A percentile compares a stretch with the other conserved stretches of the same genome.
phyloP scores from a whole-genome alignment of 2,329 filamentous ascomycete genomes.

The Orbilia brochopaga region DNA sequence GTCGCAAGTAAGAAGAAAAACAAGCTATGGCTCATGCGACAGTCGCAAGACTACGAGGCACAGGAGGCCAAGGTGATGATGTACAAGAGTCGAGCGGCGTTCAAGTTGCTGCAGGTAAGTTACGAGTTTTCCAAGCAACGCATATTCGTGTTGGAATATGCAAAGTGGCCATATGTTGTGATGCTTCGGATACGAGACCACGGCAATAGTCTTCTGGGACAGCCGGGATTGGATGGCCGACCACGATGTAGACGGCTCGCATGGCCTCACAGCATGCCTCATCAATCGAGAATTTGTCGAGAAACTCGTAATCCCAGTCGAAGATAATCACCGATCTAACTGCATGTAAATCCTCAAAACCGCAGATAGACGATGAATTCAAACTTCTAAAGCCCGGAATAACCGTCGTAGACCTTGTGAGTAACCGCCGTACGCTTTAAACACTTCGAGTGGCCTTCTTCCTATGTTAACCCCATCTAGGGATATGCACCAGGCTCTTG shows the following conservation, averaged over 20 bases:
- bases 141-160: slow-evolving; percentile 22
- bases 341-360: not conserved
- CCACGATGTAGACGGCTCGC: not conserved
- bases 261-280: too few relatives aligned
- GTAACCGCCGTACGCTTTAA: slow-evolving; percentile 54
- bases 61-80: slow-evolving; percentile 77
- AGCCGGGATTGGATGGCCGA: too few relatives aligned
- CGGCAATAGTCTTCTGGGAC: too few relatives aligned
- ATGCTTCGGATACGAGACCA: not conserved
- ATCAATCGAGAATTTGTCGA: too few relatives aligned
- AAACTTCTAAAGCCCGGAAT: slow-evolving; percentile 78
- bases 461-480: slow-evolving; percentile 53
- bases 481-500: slow-evolving; percentile 79
- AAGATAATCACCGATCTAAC: slow-evolving; percentile 7
- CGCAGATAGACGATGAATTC: slow-evolving; percentile 74
- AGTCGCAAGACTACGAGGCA: slow-evolving; percentile 73
- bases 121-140: slow-evolving; percentile 6
- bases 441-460: slow-evolving; percentile 16
- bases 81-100: slow-evolving; percentile 88
- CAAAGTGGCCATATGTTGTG: not conserved
- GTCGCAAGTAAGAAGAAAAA: slow-evolving; percentile 59
- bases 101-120: slow-evolving; percentile 82
- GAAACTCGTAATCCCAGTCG: too few relatives aligned
- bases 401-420: slow-evolving; percentile 86
- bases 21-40: slow-evolving; percentile 77